These are phyloP conservation scores for Melanopsichium pennsylvanicum DNA, from an alignment of 1,284 basidiomycete species.

Conservation along the genomic window DNA sequence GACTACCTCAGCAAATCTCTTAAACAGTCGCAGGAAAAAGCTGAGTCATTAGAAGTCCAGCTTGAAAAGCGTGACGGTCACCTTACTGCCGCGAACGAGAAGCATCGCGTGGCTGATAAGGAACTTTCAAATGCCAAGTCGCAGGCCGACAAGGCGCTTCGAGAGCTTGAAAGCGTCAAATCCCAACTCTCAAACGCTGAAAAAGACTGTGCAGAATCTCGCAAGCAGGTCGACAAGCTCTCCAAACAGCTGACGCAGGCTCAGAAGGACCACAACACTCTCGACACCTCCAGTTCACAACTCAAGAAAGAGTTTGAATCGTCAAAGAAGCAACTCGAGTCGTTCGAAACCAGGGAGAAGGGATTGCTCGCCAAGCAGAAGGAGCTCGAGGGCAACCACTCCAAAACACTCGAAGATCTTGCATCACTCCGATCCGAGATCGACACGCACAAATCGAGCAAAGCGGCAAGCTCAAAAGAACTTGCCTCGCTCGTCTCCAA, in stretches of 20 bases:
- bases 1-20: conserved; percentile 15
- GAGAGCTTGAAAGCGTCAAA: conserved; percentile 18
- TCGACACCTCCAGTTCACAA: conserved; percentile 10
- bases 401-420: conserved; percentile 14
- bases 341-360: conserved; percentile 16
- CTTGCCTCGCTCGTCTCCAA: conserved; percentile 15
- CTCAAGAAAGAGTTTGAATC: conserved; percentile 19
- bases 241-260: conserved; percentile 15
- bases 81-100: conserved; percentile 6
- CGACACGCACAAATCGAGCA: conserved; percentile 17
- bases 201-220: conserved; percentile 10
- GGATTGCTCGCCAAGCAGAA: conserved; percentile 27
- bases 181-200: conserved; percentile 4
- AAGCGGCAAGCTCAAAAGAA: conserved; percentile 12
- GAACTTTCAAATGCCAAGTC: conserved; percentile 10
- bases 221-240: conserved; percentile 18
- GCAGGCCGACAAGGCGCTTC: conserved; percentile 4
- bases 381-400: conserved; percentile 21
- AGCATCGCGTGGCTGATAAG: conserved; percentile 8
- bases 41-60: conserved; percentile 13
- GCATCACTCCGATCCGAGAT: conserved; percentile 18
- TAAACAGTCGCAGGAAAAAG: conserved; percentile 8
- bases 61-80: conserved; percentile 15
- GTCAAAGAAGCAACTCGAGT: conserved; percentile 18
- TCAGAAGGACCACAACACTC: conserved; percentile 20